Evolutionary conservation across 768 basidiomycete species (phyloP), one percentile per base, ranked within the genome.

Genomic region (Leccinum aurantiacum): DNA sequence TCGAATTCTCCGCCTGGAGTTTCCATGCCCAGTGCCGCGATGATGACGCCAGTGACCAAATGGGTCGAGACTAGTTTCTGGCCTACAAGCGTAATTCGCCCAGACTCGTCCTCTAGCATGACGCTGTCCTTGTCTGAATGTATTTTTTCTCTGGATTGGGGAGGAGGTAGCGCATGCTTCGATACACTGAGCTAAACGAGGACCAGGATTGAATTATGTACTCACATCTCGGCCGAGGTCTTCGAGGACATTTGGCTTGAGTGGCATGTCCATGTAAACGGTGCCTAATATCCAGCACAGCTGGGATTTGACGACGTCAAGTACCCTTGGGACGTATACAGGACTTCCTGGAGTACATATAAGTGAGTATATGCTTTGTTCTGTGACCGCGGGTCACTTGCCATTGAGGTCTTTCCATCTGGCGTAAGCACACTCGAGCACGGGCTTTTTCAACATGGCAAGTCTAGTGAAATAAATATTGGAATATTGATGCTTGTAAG

Each of bases 221-320:
- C 92, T 65, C 69, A 98, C 97, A 67, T 99, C 95, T 72, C 91
- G 83, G 24, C 89, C 93, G 64, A 98, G 84, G 63, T 99, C 97
- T 67, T 94, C 90, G 62, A 99, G 82, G n/a, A 99, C 91, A 69
- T 98, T 98, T 0, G 96, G 96, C 70, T 99, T 99, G 54, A 98
- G 80, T 9, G 95, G 93, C 97, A 99, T 99, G 61, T 99, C 95
- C 87, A 98, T 89, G 73, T 98, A 99, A 6, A 98, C 88, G 0
- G 97, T 99, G 4, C 97, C 97, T 56, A 97, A 79, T 61, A 98
- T 83, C 73, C 89, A 98, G 74, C 94, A 97, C 57, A 96, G 78
- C 67, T 89, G 79, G 1, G 89, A 89, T 66, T 93, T 91, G 50
- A 86, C 77, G 8, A 98, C 88, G 59, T 98, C 96, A 4, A 97